Conservation (phyloP, 805 yeast genomes). For the Wickerhamomyces subpelliculosus region DNA sequence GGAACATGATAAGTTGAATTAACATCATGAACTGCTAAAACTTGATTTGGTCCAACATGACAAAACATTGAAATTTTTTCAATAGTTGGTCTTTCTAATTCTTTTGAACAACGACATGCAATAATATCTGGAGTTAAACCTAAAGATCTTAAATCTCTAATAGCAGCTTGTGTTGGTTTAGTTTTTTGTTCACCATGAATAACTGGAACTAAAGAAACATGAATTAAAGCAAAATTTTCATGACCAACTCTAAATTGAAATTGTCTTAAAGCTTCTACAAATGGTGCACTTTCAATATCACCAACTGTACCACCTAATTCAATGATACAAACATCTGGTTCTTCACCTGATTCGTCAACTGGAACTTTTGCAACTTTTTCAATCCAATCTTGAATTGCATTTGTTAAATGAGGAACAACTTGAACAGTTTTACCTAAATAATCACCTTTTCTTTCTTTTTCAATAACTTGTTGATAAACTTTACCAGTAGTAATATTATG, state of each 20-base stretch:
- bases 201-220: constrained; percentile 95
- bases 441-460: constrained; percentile 93
- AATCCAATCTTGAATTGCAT: constrained; percentile 98
- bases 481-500: constrained; percentile 99
- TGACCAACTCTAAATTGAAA: constrained; percentile 95
- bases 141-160: constrained; percentile 89
- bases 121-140: constrained; percentile 96
- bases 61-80: constrained; percentile 98
- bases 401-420: constrained; percentile 96
- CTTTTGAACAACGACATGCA: constrained; percentile 92
- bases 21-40: constrained; percentile 93
- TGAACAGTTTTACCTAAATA: constrained; percentile 99
- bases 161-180: constrained; percentile 99
- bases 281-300: constrained; percentile 97
- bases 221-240: constrained; percentile 92
- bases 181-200: constrained; percentile 99
- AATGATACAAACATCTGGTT: constrained; percentile 94
- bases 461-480: constrained; percentile 89
- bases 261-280: constrained; percentile 97
- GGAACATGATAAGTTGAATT: constrained; percentile 98
- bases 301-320: constrained; percentile 99
- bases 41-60: constrained; percentile 98
- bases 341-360: constrained; percentile 80
- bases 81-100: constrained; percentile 76
- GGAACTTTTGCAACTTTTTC: constrained; percentile 89